Evolutionary conservation across 176 grass and related monocot species (phyloP).

Genomic region (Pontederia paniculata): DNA sequence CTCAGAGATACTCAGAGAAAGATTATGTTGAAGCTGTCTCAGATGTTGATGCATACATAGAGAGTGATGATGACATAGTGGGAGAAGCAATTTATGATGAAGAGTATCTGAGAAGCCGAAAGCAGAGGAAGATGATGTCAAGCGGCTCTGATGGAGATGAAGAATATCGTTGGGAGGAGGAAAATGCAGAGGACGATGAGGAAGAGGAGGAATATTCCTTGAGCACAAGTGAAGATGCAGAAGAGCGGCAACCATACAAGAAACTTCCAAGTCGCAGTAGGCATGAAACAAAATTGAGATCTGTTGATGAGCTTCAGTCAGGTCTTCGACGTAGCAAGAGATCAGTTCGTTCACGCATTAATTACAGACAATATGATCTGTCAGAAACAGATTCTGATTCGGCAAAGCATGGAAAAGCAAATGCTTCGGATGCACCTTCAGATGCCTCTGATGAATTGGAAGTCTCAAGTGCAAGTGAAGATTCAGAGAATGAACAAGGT

Average conservation of each 20-base stretch:
- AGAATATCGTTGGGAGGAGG: conserved; percentile 54
- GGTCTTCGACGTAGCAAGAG: conserved; percentile 71
- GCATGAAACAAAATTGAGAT: conserved; percentile 39
- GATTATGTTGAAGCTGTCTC: conserved; percentile 75
- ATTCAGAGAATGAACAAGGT: conserved; percentile 48
- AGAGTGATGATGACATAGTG: conserved; percentile 82
- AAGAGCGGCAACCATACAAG: conserved; percentile 24
- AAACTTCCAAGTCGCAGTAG: conserved; percentile 29
- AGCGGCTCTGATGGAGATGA: conserved; percentile 46
- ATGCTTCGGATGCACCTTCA: conserved; percentile 36
- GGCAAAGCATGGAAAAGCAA: conserved; percentile 29
- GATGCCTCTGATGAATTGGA: conserved; percentile 28
- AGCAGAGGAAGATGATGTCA: conserved; percentile 31
- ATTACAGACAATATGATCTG: conserved; percentile 44
- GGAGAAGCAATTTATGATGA: conserved; percentile 94
- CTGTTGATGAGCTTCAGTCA: conserved; percentile 42
- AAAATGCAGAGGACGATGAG: conserved; percentile 66
- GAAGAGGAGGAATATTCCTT: conserved; percentile 47
- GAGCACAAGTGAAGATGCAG: conserved; percentile 48
- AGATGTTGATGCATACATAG: conserved; percentile 38
- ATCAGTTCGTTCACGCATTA: conserved; percentile 39
- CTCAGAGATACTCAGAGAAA: conserved; percentile 46
- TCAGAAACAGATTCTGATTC: conserved; percentile 42
- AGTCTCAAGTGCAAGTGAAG: conserved; percentile 48
- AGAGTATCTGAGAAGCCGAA: conserved; percentile 67